Base-by-base conservation (phyloP, 2,329 filamentous ascomycete species). In the Fusarium sp. region DNA sequence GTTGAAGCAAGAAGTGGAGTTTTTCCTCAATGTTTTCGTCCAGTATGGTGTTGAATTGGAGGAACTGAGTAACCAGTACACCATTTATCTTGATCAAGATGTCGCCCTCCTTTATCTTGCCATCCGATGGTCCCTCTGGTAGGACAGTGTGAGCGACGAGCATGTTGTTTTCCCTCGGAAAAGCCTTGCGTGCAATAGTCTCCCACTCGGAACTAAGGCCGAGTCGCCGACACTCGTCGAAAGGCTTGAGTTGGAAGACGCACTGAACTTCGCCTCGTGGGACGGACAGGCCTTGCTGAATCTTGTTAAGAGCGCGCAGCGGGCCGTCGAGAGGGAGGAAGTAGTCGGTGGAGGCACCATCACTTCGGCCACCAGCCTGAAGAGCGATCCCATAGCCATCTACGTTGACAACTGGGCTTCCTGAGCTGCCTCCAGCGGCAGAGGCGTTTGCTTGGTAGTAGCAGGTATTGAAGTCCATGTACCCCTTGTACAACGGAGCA, bases 371-470 rank as follows among this genome's bases (percentile, higher is more conserved):
- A 71, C 97, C 97, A 39, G 97, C 97, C 84, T 99, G 97, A 39
- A 99, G 86, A 0, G 71, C 71, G 10, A 74, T 57, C 94, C 97
- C 97, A 80, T 92, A 93, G 6, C 97, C 97, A 82, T 98, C 94
- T 65, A 98, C 93, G 82, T 98, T 97, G 66, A 99, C 95, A 1
- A 99, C 97, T 0, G 97, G 97, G 90, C 94, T 97, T 70, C 97
- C 97, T 8, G 97, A 99, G 84, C 95, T 98, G 71, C 97, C 97
- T 73, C 97, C 97, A 81, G 95, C 98, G 3, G 97, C 97, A 4
- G 97, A 96, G 1, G 97, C 97, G 11, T 97, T 97, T 70, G 97
- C 97, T 85, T 99, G 97, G 78, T 98, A 98, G 87, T 99, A 99
- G 81, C 97, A 92, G 41, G 90, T 92, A 82, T 93, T 99, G 89